phyloP scores from a whole-genome alignment of 2,329 filamentous ascomycete species.

The Ceratocystis destructans region DNA sequence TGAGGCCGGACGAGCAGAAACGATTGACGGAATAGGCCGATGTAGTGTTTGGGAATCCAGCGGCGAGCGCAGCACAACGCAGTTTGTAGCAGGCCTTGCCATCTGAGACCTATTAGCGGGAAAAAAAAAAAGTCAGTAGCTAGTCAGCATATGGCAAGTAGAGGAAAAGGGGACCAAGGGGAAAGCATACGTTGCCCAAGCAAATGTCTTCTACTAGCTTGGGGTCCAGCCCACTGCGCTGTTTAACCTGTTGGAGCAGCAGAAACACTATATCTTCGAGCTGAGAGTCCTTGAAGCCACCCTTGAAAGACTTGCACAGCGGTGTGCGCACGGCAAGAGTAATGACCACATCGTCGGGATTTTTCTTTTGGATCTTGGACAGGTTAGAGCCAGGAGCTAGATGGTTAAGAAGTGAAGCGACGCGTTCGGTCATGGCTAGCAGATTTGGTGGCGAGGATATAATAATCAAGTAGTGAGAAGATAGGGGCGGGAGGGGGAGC shows the following conservation, averaged over 20 bases:
- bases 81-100: constrained; percentile 79
- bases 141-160: no score
- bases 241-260: constrained; percentile 60
- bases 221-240: constrained; percentile 65
- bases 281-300: constrained; percentile 85
- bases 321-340: constrained; percentile 84
- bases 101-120: constrained; percentile 53
- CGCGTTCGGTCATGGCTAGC: constrained; percentile 66
- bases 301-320: constrained; percentile 76
- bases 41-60: constrained; percentile 85
- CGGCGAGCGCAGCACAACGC: constrained; percentile 68
- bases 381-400: constrained; percentile 61
- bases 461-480: no score
- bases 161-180: background rate
- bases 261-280: constrained; percentile 79
- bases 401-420: constrained; percentile 78
- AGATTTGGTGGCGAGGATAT: no score
- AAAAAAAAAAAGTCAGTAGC: no score
- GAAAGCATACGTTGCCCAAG: constrained; percentile 66
- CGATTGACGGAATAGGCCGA: constrained; percentile 74
- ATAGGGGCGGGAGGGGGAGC: constrained; percentile 12
- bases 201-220: constrained; percentile 77
- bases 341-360: constrained; percentile 92
- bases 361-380: constrained; percentile 70
- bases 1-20: constrained; percentile 94